Evolutionary conservation across 345 rosid species (phyloP).

Genomic region (Brassica juncea): DNA sequence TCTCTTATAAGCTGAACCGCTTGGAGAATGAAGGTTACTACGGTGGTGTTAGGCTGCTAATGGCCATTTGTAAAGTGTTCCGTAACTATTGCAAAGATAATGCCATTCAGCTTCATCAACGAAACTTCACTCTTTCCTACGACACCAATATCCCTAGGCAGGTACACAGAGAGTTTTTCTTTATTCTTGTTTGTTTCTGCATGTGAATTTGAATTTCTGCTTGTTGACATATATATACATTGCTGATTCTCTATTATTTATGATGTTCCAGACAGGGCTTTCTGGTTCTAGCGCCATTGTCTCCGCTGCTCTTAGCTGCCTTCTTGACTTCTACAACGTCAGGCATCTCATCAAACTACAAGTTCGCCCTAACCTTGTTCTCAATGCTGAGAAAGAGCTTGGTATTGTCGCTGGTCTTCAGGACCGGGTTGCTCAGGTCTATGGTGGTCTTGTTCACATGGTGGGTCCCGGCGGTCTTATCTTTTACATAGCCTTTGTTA

Average conservation of each 20-base stretch:
- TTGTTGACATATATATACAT: neutral
- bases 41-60: conserved; percentile 88
- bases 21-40: conserved; percentile 86
- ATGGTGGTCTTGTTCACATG: conserved; percentile 97
- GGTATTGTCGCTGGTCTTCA: conserved; percentile 98
- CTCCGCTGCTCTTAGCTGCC: conserved; percentile 87
- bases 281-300: conserved; percentile 98
- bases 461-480: conserved; percentile 31
- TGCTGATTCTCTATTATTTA: conserved; percentile 24
- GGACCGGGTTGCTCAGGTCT: conserved; percentile 94
- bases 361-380: conserved; percentile 73
- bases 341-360: conserved; percentile 72
- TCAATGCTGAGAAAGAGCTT: conserved; percentile 78
- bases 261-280: conserved; percentile 77
- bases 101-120: conserved; percentile 49
- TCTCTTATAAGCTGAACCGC: conserved; percentile 54
- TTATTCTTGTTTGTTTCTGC: neutral
- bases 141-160: conserved; percentile 96
- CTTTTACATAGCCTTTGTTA: neutral
- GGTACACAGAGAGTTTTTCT: conserved; percentile 41
- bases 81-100: conserved; percentile 57
- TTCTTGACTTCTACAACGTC: conserved; percentile 83
- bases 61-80: conserved; percentile 86
- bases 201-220: neutral
- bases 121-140: conserved; percentile 72